Percentiles rank a stretch among this genome's conserved stretches.
These are phyloP conservation scores for Galeopsis tetrahit DNA, from an alignment of 257 asterid genomes.

Conservation along the genomic window DNA sequence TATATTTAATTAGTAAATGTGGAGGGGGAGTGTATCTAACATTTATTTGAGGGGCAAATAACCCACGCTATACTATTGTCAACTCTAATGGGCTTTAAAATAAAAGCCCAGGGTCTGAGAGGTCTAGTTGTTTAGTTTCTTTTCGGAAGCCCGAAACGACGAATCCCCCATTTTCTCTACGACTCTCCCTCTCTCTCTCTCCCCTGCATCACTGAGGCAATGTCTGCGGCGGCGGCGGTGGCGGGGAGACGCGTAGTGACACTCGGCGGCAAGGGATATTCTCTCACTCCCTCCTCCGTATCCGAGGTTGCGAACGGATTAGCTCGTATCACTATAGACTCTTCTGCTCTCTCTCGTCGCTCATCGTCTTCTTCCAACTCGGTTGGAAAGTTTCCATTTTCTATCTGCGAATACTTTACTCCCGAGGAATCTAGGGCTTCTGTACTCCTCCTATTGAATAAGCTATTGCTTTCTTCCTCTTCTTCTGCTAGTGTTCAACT, in stretches of 20 bases:
- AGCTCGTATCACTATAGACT: constrained; percentile 53
- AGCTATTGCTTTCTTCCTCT: constrained; percentile 55
- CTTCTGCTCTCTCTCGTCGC: constrained; percentile 59
- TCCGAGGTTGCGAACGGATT: constrained; percentile 53
- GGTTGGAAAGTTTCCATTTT: constrained; percentile 37
- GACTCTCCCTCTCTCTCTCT: not conserved
- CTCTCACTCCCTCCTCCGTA: constrained; percentile 56
- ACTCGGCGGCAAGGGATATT: constrained; percentile 71
- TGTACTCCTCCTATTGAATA: constrained; percentile 59
- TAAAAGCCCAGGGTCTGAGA: not conserved
- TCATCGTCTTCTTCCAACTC: constrained; percentile 38
- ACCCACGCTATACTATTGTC: not conserved
- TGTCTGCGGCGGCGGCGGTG: constrained; percentile 42
- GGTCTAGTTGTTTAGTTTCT: not conserved
- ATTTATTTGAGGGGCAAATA: no score
- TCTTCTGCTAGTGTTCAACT: constrained; percentile 48
- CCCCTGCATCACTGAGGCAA: constrained; percentile 21
- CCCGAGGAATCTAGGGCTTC: constrained; percentile 67
- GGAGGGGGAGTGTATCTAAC: no score
- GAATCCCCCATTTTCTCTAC: constrained; percentile 5
- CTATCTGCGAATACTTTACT: constrained; percentile 53
- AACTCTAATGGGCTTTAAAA: not conserved
- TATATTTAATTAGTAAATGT: no score
- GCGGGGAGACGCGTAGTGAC: constrained; percentile 51
- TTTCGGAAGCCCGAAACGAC: not conserved